Conservation (phyloP, 805 yeast genomes). For the Soucietia sequanensis region DNA sequence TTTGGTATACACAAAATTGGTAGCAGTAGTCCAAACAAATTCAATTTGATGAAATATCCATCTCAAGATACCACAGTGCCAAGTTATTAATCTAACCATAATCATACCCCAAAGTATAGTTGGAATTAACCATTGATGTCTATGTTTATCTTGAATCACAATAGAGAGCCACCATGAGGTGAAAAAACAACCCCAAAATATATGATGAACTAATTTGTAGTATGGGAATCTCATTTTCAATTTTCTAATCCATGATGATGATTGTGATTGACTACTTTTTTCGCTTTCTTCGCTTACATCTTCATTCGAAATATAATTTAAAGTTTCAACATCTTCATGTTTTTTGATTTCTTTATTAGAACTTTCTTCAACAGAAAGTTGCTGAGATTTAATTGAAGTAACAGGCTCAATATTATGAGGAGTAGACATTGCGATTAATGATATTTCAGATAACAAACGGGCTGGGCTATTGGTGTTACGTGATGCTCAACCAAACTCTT, state of each 20-base stretch:
- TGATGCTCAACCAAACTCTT: no score
- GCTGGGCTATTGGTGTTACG: no score
- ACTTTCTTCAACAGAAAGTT: background rate
- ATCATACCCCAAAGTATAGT: conserved; percentile 51
- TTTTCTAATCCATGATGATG: conserved; percentile 1
- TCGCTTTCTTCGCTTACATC: no score
- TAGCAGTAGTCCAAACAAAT: conserved; percentile 29
- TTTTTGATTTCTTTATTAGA: background rate
- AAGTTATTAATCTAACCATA: conserved; percentile 51
- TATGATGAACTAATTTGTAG: conserved; percentile 13
- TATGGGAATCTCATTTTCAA: conserved; percentile 14
- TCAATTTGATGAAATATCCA: conserved; percentile 17
- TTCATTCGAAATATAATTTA: no score
- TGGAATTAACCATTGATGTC: conserved; percentile 58
- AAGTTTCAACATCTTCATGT: background rate
- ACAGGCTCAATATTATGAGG: no score
- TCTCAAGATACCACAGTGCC: conserved; percentile 38
- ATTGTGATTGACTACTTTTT: no score
- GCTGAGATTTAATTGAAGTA: no score
- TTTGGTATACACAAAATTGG: conserved; percentile 33
- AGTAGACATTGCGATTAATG: no score
- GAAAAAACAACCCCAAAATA: conserved; percentile 38
- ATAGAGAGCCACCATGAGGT: conserved; percentile 61
- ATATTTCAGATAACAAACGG: no score
- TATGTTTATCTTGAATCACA: conserved; percentile 46